These are phyloP conservation scores for Trypanosoma avium DNA, from an alignment of 208 protist species.

Conservation along the genomic window DNA sequence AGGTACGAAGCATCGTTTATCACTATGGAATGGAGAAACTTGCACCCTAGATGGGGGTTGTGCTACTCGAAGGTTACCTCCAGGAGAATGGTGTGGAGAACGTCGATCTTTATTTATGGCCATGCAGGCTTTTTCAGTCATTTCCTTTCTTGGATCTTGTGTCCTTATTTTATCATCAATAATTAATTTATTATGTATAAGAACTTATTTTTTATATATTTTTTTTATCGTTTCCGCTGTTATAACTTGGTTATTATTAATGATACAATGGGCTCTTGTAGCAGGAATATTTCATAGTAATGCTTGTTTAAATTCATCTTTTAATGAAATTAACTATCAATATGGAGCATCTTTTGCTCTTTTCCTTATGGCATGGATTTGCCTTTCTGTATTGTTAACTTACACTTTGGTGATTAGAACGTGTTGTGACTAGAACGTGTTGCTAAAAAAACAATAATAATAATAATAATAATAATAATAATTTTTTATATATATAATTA, in stretches of 20 bases:
- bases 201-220: background rate
- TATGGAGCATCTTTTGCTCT: conserved; percentile 8
- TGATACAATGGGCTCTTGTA: conserved; percentile 1
- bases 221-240: background rate
- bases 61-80: conserved; percentile 6
- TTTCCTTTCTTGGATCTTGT: conserved; percentile 6
- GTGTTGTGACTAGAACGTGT: background rate
- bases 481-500: background rate
- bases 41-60: conserved; percentile 9
- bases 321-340: conserved; percentile 15
- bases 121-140: conserved; percentile 11
- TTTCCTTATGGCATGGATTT: conserved; percentile 13
- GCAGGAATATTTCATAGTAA: conserved; percentile 12
- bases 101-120: conserved; percentile 3
- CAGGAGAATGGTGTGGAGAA: conserved; percentile 4
- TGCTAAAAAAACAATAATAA: background rate
- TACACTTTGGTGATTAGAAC: background rate
- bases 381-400: background rate
- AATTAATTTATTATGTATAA: background rate
- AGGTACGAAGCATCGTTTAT: conserved; percentile 4
- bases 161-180: conserved; percentile 3
- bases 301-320: background rate
- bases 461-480: too few species aligned
- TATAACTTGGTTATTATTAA: conserved; percentile 3
- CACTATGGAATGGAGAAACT: conserved; percentile 10